Evolutionary conservation across 1,139 yeast species (phyloP).

Genomic region (Diutina neorugosa): DNA sequence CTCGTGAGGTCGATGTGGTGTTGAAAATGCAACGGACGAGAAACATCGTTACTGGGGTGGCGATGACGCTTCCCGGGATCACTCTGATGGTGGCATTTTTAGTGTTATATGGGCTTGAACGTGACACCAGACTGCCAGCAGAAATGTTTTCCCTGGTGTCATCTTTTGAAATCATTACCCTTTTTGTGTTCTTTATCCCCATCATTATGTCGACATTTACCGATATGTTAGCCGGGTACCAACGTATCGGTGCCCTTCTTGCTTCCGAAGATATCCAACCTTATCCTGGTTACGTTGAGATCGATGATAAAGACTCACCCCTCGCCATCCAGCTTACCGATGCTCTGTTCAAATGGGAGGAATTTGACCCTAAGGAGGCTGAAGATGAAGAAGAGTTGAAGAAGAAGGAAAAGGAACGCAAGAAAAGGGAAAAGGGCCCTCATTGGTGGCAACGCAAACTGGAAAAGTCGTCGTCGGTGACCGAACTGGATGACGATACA

Average conservation of each 20-base stretch:
- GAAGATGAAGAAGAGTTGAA: neutral
- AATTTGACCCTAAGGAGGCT: neutral
- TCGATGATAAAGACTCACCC: neutral
- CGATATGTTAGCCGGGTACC: constrained; percentile 54
- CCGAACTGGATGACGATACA: neutral
- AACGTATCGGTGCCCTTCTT: constrained; percentile 36
- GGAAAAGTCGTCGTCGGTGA: neutral
- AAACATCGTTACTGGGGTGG: neutral
- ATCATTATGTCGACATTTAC: constrained; percentile 54
- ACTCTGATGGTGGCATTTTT: constrained; percentile 50
- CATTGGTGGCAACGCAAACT: neutral
- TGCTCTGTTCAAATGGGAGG: constrained; percentile 3
- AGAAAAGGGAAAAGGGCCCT: neutral
- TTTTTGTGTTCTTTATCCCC: constrained; percentile 51
- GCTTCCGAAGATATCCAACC: neutral
- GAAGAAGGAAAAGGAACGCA: neutral
- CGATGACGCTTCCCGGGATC: neutral
- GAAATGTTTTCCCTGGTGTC: constrained; percentile 68
- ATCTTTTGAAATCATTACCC: constrained; percentile 49
- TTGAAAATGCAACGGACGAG: neutral
- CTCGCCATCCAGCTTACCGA: neutral
- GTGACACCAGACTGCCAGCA: constrained; percentile 43
- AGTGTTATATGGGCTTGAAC: constrained; percentile 42
- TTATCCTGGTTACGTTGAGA: neutral
- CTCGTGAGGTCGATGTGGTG: neutral